Conservation (phyloP, 2,329 filamentous ascomycete genomes). For the Xylariaceae sp. region DNA sequence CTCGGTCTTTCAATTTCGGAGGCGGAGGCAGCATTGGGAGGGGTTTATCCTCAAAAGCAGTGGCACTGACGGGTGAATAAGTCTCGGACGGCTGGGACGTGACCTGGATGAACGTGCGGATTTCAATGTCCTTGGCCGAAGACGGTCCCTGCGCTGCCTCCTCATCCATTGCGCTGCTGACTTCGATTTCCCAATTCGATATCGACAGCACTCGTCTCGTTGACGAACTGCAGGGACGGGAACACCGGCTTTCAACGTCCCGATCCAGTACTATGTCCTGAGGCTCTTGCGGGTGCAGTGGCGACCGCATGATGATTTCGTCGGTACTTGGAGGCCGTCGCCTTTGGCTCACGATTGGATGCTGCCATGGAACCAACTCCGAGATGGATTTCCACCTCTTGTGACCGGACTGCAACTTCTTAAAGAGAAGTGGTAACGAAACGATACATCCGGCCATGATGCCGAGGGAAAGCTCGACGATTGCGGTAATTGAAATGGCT, state of each 20-base stretch:
- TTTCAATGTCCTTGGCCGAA: conserved; percentile 12
- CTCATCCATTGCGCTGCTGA: neutral
- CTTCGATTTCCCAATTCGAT: conserved; percentile 16
- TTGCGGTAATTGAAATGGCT: conserved; percentile 31
- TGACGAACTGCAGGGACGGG: conserved; percentile 4
- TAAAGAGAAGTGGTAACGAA: conserved; percentile 32
- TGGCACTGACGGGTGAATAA: neutral
- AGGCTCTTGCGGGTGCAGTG: conserved; percentile 3
- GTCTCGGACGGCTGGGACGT: conserved; percentile 13
- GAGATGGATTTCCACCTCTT: conserved; percentile 1
- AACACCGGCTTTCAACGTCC: neutral
- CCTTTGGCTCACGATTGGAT: conserved; percentile 7
- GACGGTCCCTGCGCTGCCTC: neutral
- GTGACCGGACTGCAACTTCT: conserved; percentile 18
- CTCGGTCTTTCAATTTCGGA: conserved; percentile 8
- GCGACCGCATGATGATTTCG: conserved; percentile 15
- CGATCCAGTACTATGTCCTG: neutral
- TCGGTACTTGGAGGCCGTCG: conserved; percentile 3
- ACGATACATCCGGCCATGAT: conserved; percentile 34
- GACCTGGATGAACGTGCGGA: conserved; percentile 14
- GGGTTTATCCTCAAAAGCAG: conserved; percentile 13
- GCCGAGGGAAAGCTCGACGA: conserved; percentile 33
- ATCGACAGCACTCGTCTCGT: conserved; percentile 10
- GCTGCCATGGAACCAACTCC: conserved; percentile 19
- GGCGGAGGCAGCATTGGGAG: conserved; percentile 11